Base-by-base conservation (phyloP, 2,329 filamentous ascomycete species). In the Podosphaera leucotricha region DNA sequence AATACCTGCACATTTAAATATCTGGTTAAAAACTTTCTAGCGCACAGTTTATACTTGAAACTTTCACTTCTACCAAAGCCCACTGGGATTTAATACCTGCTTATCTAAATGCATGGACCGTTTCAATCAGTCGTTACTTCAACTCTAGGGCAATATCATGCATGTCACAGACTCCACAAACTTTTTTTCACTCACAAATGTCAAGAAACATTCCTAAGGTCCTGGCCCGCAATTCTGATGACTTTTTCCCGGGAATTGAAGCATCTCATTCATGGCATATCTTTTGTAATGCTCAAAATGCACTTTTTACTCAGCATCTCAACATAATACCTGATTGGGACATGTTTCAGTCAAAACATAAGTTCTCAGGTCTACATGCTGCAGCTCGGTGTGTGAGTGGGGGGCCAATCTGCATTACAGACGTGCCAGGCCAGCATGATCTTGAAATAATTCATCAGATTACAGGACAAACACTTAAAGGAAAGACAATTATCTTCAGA, bases 351-450 rank as follows among this genome's bases (percentile, higher is more conserved):
- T 76, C 73, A 1, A 62, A 63, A 1, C 70, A 75, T 48, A 63
- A 67, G 20, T 92, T 82, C 58, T 80, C 80, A 0, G 72, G 70
- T 0, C 92, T 90, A 57, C 90, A 98, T 53, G 90, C 83, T 3
- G 87, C 90, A 1, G 86, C 85, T 1, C 72, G 90, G 40, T 92
- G 84, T 58, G 67, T 98, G 8, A 86, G 79, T 41, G 90, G 90
- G 7, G 90, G 90, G 0, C 90, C 87, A 0, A 79, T 98, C 36
- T 94, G 92, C 54, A 86, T 98, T 57, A 95, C 87, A 0, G 90
- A 98, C 59, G 71, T 75, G 0, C 87, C 87, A 0, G 86, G 84
- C 0, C 63, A 82, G 47, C 84, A 95, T 58, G 70, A 93, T 54
- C 55, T 85, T 24, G 61, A 68, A 5, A 61, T 98, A 15, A 80